These are phyloP conservation scores for Agarophyton chilense DNA, from an alignment of 23 red algal species.

Conservation along the genomic window DNA sequence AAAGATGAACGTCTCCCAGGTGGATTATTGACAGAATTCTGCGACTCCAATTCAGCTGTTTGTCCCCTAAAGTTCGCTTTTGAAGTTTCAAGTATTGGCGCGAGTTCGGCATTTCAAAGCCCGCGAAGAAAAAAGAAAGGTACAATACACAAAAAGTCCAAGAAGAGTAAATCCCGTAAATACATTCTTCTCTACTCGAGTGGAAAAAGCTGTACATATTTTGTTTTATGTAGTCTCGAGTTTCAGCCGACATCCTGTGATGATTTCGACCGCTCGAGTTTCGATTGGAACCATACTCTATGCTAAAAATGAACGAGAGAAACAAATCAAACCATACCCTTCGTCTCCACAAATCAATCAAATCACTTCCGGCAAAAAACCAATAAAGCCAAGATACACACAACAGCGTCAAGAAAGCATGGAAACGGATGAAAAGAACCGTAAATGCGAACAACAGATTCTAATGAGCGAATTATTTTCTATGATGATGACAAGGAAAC, in stretches of 20 bases:
- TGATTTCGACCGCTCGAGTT: slow-evolving; percentile 5
- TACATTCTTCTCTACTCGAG: too few relatives aligned
- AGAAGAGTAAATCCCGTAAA: too few relatives aligned
- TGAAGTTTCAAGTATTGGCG: too few relatives aligned
- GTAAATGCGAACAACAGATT: neutral
- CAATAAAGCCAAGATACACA: neutral
- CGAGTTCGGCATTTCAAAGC: too few relatives aligned
- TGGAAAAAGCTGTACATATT: neutral
- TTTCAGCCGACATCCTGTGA: neutral
- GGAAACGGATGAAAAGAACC: neutral
- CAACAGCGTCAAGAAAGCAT: neutral
- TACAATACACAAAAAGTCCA: too few relatives aligned
- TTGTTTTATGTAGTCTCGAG: neutral
- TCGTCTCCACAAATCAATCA: neutral
- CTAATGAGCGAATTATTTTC: neutral
- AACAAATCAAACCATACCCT: neutral
- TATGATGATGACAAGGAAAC: neutral
- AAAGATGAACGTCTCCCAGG: too few relatives aligned
- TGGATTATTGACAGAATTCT: too few relatives aligned
- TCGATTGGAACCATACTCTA: neutral
- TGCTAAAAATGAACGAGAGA: neutral
- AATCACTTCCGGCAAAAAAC: neutral
- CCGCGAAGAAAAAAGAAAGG: too few relatives aligned
- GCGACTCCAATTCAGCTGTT: too few relatives aligned
- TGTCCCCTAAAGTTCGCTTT: too few relatives aligned